These are phyloP conservation scores for Pulchroboletus neoregius DNA, from an alignment of 1,284 basidiomycete genomes.

Conservation along the genomic window DNA sequence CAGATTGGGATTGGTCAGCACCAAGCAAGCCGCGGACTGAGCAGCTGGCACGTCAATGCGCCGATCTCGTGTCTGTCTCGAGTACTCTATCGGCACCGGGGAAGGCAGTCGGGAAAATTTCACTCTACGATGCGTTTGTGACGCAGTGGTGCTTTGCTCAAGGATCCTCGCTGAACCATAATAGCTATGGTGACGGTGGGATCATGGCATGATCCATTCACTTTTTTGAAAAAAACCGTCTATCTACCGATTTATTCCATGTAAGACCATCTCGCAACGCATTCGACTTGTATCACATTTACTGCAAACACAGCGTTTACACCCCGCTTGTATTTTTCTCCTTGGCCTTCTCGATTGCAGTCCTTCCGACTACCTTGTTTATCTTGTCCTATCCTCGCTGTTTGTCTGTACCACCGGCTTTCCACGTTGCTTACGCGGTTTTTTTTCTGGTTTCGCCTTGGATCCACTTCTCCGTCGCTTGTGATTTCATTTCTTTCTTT, in stretches of 20 bases:
- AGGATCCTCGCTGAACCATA: conserved; percentile 22
- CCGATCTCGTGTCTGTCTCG: background rate
- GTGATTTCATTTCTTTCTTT: too few relatives aligned
- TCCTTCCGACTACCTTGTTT: too few relatives aligned
- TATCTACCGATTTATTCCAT: background rate
- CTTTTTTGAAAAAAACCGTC: too few relatives aligned
- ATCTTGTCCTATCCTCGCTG: background rate
- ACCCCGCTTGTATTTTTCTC: conserved; percentile 7
- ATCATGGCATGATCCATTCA: conserved; percentile 20
- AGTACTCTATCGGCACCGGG: background rate
- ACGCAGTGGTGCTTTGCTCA: conserved; percentile 69
- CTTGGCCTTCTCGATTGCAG: too few relatives aligned
- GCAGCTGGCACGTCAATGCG: background rate
- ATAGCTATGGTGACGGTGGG: conserved; percentile 9
- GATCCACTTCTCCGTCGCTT: too few relatives aligned
- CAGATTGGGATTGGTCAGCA: conserved; percentile 26
- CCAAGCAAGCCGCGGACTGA: background rate
- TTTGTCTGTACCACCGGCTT: background rate
- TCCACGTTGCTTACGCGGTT: background rate
- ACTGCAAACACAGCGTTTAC: background rate
- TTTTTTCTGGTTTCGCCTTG: background rate
- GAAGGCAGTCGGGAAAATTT: conserved; percentile 17
- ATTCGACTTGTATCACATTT: background rate
- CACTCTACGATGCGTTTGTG: conserved; percentile 60
- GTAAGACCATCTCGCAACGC: conserved; percentile 2